These are phyloP conservation scores for Debaryomyces prosopidis DNA, from an alignment of 805 yeast species.

Conservation along the genomic window DNA sequence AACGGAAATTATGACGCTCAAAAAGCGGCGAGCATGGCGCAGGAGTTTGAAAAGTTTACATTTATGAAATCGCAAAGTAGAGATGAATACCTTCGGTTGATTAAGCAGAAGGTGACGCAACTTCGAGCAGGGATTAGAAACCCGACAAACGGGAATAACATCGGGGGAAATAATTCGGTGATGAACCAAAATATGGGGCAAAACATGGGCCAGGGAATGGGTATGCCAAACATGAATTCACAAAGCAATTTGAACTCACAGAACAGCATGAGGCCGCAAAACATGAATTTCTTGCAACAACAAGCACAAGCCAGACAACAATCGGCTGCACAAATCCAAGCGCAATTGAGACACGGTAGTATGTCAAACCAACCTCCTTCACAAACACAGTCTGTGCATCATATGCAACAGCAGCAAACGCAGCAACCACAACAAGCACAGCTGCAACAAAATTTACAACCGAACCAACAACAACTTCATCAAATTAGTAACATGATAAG, in stretches of 20 bases:
- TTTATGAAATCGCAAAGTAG: conserved; percentile 57
- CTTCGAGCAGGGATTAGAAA: conserved; percentile 22
- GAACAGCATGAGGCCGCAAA: conserved; percentile 17
- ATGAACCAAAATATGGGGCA: conserved; percentile 17
- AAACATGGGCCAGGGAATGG: conserved; percentile 13
- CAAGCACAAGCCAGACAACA: conserved; percentile 55
- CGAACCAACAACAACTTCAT: conserved; percentile 35
- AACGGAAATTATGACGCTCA: conserved; percentile 31
- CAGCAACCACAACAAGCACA: conserved; percentile 21
- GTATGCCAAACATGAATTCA: conserved; percentile 12
- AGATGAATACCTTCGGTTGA: conserved; percentile 53
- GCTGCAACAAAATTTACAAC: conserved; percentile 18
- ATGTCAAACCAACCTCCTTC: conserved; percentile 9
- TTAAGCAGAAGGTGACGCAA: conserved; percentile 39
- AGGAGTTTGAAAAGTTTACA: conserved; percentile 69
- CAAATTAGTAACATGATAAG: conserved; percentile 48
- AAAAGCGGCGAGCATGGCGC: conserved; percentile 50
- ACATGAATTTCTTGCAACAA: conserved; percentile 33
- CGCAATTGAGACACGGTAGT: conserved; percentile 19
- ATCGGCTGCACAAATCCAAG: conserved; percentile 46
- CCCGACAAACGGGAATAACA: conserved; percentile 5
- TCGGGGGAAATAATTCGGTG: conserved; percentile 1
- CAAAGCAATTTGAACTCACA: conserved; percentile 15
- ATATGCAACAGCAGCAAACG: conserved; percentile 8
- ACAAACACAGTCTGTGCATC: conserved; percentile 6